Evolutionary conservation across 306 rosid genomes (phyloP), one percentile per base, ranked within the genome.

Genomic region (Sechiopsis laciniata): DNA sequence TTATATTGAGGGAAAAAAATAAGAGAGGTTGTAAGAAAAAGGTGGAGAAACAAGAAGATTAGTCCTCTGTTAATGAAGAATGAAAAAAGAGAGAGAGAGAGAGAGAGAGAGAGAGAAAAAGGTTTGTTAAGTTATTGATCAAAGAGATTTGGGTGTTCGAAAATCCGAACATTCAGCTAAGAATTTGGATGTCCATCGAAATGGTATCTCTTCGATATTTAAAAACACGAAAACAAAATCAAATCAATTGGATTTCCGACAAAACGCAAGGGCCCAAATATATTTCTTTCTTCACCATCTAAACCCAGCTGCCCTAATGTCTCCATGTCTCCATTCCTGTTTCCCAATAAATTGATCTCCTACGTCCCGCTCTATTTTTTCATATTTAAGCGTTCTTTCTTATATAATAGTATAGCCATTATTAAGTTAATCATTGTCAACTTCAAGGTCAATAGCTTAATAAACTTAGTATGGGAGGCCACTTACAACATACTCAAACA

Each of bases 261-360:
- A 32, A 45, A 45, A 45, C 72, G 11, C 54, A 10, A 45, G 10
- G 10, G 10, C 10, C 8, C 20, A 42, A 9, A 21, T 1, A 19
- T 42, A 0, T n/a, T n/a, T n/a, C n/a, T 10, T 65, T 42, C 53
- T 4, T 65, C 10, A 6, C 71, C 71, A 2, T 40, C 15, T 42
- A 66, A 17, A 45, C 32, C 29, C 53, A 66, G 45, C 72, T 17
- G 19, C 32, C 72, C 5, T 66, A 66, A n/a, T n/a, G n/a, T n/a
- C n/a, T n/a, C n/a, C n/a, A 66, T 55, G 72, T 66, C 72, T 42
- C 72, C 29, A 2, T 20, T 12, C n/a, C 6, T 13, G 8, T 66
- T 66, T 66, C 72, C 72, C 72, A 55, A 32, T 12, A 66, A 66
- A 66, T 66, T 0, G 0, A 66, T 66, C 72, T 21, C 15, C 72